Evolutionary conservation across 139 green algal species (phyloP), one percentile per base, ranked within the genome.

Genomic region (Micromonas commoda): DNA sequence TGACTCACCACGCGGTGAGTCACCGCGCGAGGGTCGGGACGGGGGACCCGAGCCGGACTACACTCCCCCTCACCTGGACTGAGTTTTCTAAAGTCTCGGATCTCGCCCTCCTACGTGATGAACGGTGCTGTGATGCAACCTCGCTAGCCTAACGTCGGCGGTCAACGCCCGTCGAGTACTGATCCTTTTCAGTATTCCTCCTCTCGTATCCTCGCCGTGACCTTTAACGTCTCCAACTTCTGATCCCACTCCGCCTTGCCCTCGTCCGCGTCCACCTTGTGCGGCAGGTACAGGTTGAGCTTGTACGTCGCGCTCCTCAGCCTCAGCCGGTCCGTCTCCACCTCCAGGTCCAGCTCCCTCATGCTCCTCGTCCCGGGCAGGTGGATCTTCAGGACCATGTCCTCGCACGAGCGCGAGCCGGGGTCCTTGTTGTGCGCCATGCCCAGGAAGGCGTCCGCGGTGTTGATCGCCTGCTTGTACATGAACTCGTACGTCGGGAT

Each of bases 401-500:
- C 66, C 66, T 73, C 66, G 66, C 66, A 73, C 13, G 5, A 20
- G 16, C 23, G 20, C 24, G 28, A 32, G 6, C 66, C 66, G 26
- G 66, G 66, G 66, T 73, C 66, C n/a, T 73, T 73, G 33, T 73
- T 31, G 60, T 68, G 26, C 26, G 32, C 28, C 31, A 73, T 73
- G 20, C 66, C 66, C n/a, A 73, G 32, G 66, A 39, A 73, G 13
- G 32, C 33, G 66, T 73, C 66, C 66, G 32, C 66, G 32, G 66
- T 73, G 26, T 6, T 53, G 9, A 73, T 23, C 9, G 26, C 31
- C 33, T 73, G 66, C 66, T 31, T 51, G 66, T 73, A 51, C 66
- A 73, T 51, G 66, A 73, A 53, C 31, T 73, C 66, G 66, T 73
- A 53, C n/a, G 5, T 73, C 0, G 32, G 66, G 9, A 45, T 57